These are phyloP conservation scores for Cornus suecica DNA, from an alignment of 148 eudicot species.

Conservation along the genomic window DNA sequence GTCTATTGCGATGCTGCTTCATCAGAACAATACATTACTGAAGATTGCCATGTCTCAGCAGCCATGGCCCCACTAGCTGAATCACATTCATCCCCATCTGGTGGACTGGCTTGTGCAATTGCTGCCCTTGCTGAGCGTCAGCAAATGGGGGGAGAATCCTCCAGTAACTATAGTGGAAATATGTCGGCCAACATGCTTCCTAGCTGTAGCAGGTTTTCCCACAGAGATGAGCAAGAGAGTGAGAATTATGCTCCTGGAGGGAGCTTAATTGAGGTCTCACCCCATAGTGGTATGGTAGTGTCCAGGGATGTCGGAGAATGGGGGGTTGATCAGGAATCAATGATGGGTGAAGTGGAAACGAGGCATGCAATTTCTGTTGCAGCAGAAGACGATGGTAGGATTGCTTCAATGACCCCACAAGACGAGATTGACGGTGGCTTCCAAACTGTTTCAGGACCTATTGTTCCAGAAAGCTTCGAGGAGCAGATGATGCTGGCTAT, in stretches of 20 bases:
- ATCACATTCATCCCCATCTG: conserved; percentile 84
- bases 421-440: conserved; percentile 32
- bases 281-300: conserved; percentile 20
- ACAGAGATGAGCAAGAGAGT: conserved; percentile 24
- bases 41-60: conserved; percentile 34
- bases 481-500: conserved; percentile 99
- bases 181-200: conserved; percentile 41
- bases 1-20: conserved; percentile 27
- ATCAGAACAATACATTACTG: conserved; percentile 36
- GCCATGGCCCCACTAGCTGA: conserved; percentile 32
- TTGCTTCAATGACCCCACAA: conserved; percentile 21
- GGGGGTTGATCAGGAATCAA: conserved; percentile 43
- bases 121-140: conserved; percentile 97
- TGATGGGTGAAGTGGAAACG: conserved; percentile 48
- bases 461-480: conserved; percentile 81
- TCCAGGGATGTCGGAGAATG: conserved; percentile 34
- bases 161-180: conserved; percentile 29
- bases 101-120: conserved; percentile 92
- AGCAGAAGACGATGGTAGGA: conserved; percentile 28
- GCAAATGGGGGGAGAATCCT: conserved; percentile 52
- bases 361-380: conserved; percentile 43
- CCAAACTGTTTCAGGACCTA: conserved; percentile 28
- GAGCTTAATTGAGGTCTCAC: conserved; percentile 21
- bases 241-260: conserved; percentile 25
- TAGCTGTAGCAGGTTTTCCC: conserved; percentile 43